phyloP scores from a whole-genome alignment of 2,329 filamentous ascomycete species.

The Aureobasidium sp. region DNA sequence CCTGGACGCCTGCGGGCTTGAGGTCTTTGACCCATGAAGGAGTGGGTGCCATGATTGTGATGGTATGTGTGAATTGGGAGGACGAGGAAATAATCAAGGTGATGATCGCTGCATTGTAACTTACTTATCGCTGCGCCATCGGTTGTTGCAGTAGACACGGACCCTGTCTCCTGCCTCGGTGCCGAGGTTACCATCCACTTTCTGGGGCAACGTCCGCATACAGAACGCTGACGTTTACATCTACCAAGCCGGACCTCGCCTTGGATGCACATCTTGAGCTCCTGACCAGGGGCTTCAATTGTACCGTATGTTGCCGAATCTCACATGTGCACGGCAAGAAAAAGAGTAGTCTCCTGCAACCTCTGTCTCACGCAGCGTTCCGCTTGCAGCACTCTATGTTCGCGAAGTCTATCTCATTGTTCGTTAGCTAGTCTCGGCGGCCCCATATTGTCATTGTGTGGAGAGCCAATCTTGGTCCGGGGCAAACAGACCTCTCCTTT shows the following conservation, averaged over 20 bases:
- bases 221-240: neutral
- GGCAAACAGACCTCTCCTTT: neutral
- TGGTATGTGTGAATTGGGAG: neutral
- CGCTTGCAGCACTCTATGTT: neutral
- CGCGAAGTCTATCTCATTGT: neutral
- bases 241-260: neutral
- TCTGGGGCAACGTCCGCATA: neutral
- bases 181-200: neutral
- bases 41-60: slow-evolving; percentile 18
- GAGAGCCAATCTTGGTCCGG: neutral
- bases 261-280: neutral
- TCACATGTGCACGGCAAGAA: neutral
- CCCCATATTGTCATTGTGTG: slow-evolving; percentile 1
- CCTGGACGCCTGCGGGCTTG: slow-evolving; percentile 60
- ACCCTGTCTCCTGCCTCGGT: slow-evolving; percentile 8
- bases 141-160: neutral
- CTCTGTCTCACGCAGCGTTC: neutral
- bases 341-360: neutral
- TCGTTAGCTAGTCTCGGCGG: neutral
- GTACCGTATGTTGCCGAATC: neutral
- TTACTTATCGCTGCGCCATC: slow-evolving; percentile 2
- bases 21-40: slow-evolving; percentile 62
- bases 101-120: slow-evolving; percentile 4
- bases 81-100: neutral
- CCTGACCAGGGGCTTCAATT: no score